A percentile compares a stretch with the other conserved stretches of the same genome.
These are phyloP conservation scores for Lactarius quietus DNA, from an alignment of 768 basidiomycete genomes.

Conservation along the genomic window DNA sequence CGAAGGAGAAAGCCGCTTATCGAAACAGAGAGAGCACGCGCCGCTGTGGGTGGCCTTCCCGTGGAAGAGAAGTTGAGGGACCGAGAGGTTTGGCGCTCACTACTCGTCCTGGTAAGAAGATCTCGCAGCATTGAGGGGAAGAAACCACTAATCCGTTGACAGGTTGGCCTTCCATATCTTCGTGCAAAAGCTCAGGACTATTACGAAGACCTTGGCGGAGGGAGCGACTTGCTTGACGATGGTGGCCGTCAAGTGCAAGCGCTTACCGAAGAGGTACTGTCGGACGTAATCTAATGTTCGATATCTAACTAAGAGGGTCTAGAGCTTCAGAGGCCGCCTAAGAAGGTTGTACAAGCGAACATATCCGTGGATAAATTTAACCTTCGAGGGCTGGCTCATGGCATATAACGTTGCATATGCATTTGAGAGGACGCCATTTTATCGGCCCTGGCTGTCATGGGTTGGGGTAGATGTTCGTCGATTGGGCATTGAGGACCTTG, in stretches of 20 bases:
- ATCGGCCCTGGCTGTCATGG: slow-evolving; percentile 90
- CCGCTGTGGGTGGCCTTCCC: slow-evolving; percentile 64
- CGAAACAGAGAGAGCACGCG: slow-evolving; percentile 60
- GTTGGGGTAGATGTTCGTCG: slow-evolving; percentile 81
- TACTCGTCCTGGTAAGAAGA: slow-evolving; percentile 72
- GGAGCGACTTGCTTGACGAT: slow-evolving; percentile 60
- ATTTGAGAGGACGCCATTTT: slow-evolving; percentile 80
- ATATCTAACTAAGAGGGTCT: slow-evolving; percentile 6
- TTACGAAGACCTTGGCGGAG: slow-evolving; percentile 87
- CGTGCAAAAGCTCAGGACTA: slow-evolving; percentile 88
- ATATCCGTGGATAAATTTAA: slow-evolving; percentile 81
- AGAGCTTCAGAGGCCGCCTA: slow-evolving; percentile 54
- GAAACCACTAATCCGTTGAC: not conserved
- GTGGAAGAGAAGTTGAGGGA: slow-evolving; percentile 60
- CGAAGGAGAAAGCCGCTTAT: slow-evolving; percentile 69
- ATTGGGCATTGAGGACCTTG: slow-evolving; percentile 73
- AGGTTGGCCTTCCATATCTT: slow-evolving; percentile 89
- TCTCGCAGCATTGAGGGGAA: not conserved
- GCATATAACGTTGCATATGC: slow-evolving; percentile 85
- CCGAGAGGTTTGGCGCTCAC: slow-evolving; percentile 68
- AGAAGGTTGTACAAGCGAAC: slow-evolving; percentile 61
- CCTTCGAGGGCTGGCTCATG: slow-evolving; percentile 80
- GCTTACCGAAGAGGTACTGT: slow-evolving; percentile 51
- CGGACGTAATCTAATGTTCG: slow-evolving; percentile 11
- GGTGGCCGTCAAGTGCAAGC: slow-evolving; percentile 42